These are phyloP conservation scores for Limonium bicolor DNA, from an alignment of 148 eudicot species.

Conservation along the genomic window DNA sequence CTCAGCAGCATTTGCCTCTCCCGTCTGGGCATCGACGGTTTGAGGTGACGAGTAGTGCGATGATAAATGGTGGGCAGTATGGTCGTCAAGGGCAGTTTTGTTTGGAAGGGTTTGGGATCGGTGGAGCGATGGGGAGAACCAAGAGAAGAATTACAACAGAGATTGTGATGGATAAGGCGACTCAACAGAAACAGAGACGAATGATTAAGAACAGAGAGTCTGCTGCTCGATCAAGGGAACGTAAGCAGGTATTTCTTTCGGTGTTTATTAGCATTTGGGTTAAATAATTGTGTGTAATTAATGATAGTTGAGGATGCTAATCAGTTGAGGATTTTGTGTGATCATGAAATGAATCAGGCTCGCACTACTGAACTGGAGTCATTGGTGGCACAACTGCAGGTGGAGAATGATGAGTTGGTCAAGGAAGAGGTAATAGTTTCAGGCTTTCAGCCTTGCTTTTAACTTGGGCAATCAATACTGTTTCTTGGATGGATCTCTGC, in stretches of 20 bases:
- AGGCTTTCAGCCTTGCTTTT: not conserved
- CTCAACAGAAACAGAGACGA: slow-evolving; percentile 50
- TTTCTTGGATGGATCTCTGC: not conserved
- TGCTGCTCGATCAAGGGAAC: slow-evolving; percentile 54
- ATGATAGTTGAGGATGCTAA: not conserved
- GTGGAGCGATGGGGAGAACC: slow-evolving; percentile 21
- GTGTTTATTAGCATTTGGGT: not conserved
- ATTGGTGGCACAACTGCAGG: slow-evolving; percentile 27
- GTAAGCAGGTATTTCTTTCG: slow-evolving; percentile 33
- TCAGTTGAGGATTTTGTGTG: not conserved
- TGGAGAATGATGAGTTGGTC: slow-evolving; percentile 23
- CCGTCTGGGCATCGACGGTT: slow-evolving; percentile 4
- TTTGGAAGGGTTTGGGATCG: slow-evolving; percentile 11
- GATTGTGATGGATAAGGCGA: slow-evolving; percentile 31
- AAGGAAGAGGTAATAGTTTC: slow-evolving; percentile 36
- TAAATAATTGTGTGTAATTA: not conserved
- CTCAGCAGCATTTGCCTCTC: slow-evolving; percentile 2
- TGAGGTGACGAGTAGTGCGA: slow-evolving; percentile 5
- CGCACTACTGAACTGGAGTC: slow-evolving; percentile 32
- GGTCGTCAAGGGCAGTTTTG: slow-evolving; percentile 9
- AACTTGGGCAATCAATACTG: not conserved
- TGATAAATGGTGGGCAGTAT: slow-evolving; percentile 11
- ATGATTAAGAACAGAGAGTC: slow-evolving; percentile 69
- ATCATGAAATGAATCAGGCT: slow-evolving; percentile 27
- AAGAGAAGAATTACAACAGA: slow-evolving; percentile 25